Base-by-base conservation (phyloP, 2,329 filamentous ascomycete species). In the Botryotinia convoluta region DNA sequence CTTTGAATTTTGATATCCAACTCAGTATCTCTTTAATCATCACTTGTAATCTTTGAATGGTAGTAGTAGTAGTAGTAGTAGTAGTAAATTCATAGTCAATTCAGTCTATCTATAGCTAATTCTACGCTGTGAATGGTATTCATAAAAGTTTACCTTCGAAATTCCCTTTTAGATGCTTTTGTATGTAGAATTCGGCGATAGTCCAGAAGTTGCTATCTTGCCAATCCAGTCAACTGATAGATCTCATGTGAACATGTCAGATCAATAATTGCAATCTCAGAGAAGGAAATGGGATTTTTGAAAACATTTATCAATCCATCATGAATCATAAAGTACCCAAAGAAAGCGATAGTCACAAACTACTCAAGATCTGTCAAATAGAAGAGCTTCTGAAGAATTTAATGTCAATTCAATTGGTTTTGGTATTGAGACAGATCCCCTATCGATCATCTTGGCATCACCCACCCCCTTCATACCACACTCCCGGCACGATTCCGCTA, bases 151-250 rank as follows among this genome's bases (percentile, higher is more conserved):
- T 8, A 16, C 3, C 6, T 18, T 16, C n/a, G 14, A 7, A 16
- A 54, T 6, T 16, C 0, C 2, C 14, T 14, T 1, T 16, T 0
- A 10, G 18, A 8, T 18, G 10, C 8, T 48, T 22, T 26, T 26
- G 0, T 26, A 48, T 48, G 22, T 26, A 48, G 10, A 0, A 48
- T 26, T 48, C 4, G 1, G 7, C 4, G 0, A 48, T 48, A 12
- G 4, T 48, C 8, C 4, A 45, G 1, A 26, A 48, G 45, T 12
- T 48, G 22, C 22, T 9, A 45, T 45, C 22, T 26, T 26, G 1
- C 3, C n/a, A 22, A 22, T 51, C 14, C 0, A 6, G 5, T 29
- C 14, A 29, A 29, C 6, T 18, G 1, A 54, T 29, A 18, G 6
- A 12, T 29, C 14, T 54, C 0, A 54, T 29, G 6, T 18, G n/a